Evolutionary conservation across 202 grass and related monocot species (phyloP), one percentile per base, ranked within the genome.

Genomic region (Setaria viridis): DNA sequence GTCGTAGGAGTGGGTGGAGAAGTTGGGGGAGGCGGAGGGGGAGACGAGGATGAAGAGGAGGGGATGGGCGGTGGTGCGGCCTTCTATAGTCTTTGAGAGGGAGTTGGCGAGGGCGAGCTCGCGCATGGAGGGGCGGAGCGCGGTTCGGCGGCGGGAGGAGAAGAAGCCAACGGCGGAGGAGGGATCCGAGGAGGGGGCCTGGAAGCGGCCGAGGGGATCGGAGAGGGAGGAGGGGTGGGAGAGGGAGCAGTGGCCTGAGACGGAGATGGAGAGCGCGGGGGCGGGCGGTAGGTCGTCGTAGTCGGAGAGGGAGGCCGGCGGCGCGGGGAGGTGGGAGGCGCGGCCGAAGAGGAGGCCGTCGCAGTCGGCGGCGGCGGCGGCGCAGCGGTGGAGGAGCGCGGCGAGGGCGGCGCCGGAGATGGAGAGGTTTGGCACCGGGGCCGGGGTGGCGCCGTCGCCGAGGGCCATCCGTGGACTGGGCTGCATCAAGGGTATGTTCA

Each of bases 281-380:
- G 81, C 12, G 4, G 74, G 32, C 49, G 69, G 73, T 13, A 56
- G 77, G 33, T 87, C 91, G 80, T 88, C 91, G 81, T 86, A 82
- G 84, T 98, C 91, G 80, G 87, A 91, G 60, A 91, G 76, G 1
- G 88, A 64, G 55, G 91, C 83, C 1, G 84, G 39, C 48, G 92
- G 78, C 30, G 87, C 66, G 13, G 89, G 83, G 71, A 85, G 82
- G 70, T 77, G 67, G 35, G 82, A 84, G 32, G 88, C 71, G 76
- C 84, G 88, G 56, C 93, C 96, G 34, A 69, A 91, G 76, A 98
- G 90, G 84, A 98, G 88, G 29, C 96, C 90, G 45, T 91, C 93
- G 71, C 87, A 77, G 81, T 92, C 95, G 56, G 80, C 90, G 16
- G 54, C 1, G 3, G 95, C 89, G 74, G 91, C 86, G 0, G 46